These are phyloP conservation scores for Arabidopsis arenosa DNA, from an alignment of 345 rosid genomes.

Conservation along the genomic window DNA sequence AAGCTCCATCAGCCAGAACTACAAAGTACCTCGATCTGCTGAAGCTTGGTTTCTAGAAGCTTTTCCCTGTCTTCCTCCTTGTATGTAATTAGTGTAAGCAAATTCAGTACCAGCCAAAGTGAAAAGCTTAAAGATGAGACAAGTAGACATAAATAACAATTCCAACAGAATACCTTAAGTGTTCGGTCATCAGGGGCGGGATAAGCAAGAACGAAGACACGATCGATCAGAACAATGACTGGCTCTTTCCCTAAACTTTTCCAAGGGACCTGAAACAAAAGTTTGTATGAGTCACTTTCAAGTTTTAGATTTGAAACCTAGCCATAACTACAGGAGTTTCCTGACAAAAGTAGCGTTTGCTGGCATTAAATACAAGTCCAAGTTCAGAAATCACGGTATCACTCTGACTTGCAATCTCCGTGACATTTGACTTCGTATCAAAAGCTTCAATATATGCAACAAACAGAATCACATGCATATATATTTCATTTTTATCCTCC, in stretches of 20 bases:
- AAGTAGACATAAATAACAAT: conserved; percentile 17
- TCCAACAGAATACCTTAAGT: conserved; percentile 55
- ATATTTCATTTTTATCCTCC: neutral
- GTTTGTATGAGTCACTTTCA: conserved; percentile 16
- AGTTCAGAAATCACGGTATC: conserved; percentile 20
- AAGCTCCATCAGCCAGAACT: conserved; percentile 22
- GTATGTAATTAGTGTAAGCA: conserved; percentile 26
- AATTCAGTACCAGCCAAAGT: conserved; percentile 28
- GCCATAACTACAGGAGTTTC: conserved; percentile 14
- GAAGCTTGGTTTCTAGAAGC: conserved; percentile 87
- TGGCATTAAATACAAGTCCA: neutral
- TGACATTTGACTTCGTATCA: conserved; percentile 25
- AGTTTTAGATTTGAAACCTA: conserved; percentile 12
- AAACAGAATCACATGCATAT: conserved; percentile 4
- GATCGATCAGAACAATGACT: conserved; percentile 89
- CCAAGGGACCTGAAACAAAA: conserved; percentile 86
- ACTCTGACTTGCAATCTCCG: conserved; percentile 28
- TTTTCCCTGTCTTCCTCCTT: conserved; percentile 89
- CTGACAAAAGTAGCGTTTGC: conserved; percentile 26
- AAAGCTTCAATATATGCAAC: conserved; percentile 28
- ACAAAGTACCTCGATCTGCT: conserved; percentile 80
- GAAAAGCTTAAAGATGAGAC: conserved; percentile 20
- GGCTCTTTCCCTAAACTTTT: conserved; percentile 97
- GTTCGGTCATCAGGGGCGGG: conserved; percentile 71
- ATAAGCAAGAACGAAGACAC: conserved; percentile 87